phyloP scores from a whole-genome alignment of 192 early-diverging fungal genomes.

The Nowakowskiella sp. region DNA sequence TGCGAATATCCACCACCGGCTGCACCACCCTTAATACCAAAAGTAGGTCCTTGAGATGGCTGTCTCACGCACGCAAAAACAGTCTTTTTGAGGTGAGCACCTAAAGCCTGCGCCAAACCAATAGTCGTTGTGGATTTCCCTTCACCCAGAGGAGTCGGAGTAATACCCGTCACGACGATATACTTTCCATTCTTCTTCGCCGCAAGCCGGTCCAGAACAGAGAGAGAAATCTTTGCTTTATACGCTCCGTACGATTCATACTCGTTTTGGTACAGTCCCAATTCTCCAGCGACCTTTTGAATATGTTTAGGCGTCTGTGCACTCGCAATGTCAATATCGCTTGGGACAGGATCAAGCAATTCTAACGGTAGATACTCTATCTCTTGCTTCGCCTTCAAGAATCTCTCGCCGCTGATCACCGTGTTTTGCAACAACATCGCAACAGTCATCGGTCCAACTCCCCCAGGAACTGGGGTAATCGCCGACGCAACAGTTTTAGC shows the following conservation, averaged over 20 bases:
- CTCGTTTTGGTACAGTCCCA: constrained; percentile 63
- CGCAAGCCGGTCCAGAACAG: constrained; percentile 75
- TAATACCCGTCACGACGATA: constrained; percentile 95
- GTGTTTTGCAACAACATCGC: constrained; percentile 95
- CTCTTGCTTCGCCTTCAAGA: constrained; percentile 37
- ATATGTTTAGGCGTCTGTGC: constrained; percentile 84
- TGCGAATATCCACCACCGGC: constrained; percentile 98
- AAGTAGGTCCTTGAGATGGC: constrained; percentile 98
- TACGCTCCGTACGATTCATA: constrained; percentile 78
- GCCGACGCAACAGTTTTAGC: constrained; percentile 63
- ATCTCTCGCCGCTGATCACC: constrained; percentile 65
- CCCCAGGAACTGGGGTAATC: constrained; percentile 96
- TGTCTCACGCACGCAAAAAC: constrained; percentile 96
- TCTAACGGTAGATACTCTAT: constrained; percentile 53
- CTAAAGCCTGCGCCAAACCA: constrained; percentile 91
- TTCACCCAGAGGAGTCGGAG: constrained; percentile 96
- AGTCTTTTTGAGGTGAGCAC: constrained; percentile 78
- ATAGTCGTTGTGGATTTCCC: constrained; percentile 98
- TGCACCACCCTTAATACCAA: constrained; percentile 98
- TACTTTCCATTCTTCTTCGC: constrained; percentile 77
- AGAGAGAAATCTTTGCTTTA: constrained; percentile 86
- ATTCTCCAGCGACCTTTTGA: constrained; percentile 66
- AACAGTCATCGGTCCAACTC: constrained; percentile 99
- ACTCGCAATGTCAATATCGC: constrained; percentile 91
- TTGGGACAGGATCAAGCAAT: constrained; percentile 72